These are phyloP conservation scores for Mucor piriformis DNA, from an alignment of 371 early-diverging fungal species.

Conservation along the genomic window DNA sequence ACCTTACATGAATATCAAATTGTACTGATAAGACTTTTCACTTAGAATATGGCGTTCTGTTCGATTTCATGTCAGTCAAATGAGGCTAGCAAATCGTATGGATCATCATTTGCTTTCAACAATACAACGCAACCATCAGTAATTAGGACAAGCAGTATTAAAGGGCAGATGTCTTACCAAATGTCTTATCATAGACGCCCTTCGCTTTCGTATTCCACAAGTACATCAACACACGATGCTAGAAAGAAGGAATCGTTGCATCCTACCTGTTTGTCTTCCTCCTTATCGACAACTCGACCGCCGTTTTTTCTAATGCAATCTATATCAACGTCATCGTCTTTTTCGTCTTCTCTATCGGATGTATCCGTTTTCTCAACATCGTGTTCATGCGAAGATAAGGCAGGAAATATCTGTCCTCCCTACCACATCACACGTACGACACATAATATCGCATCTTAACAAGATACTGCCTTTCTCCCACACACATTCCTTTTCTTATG, in stretches of 20 bases:
- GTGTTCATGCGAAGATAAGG: conserved; percentile 37
- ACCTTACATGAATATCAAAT: not conserved
- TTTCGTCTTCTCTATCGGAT: conserved; percentile 26
- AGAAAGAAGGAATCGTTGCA: conserved; percentile 5
- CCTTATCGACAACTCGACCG: not conserved
- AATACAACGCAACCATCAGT: conserved; percentile 4
- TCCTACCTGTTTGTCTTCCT: not conserved
- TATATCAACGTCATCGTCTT: conserved; percentile 22
- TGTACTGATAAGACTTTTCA: not conserved
- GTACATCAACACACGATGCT: not conserved
- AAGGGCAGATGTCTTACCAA: conserved; percentile 18
- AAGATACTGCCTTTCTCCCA: not conserved
- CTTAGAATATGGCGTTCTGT: conserved; percentile 29
- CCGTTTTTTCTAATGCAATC: conserved; percentile 22
- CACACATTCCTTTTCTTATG: not conserved
- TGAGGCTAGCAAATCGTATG: conserved; percentile 25
- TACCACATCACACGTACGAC: conserved; percentile 21
- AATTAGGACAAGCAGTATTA: not conserved
- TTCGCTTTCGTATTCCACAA: conserved; percentile 21
- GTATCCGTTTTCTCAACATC: conserved; percentile 16
- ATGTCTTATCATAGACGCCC: conserved; percentile 31
- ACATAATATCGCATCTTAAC: conserved; percentile 14
- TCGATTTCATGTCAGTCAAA: conserved; percentile 29
- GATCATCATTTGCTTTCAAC: not conserved
- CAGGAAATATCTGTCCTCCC: conserved; percentile 11